A percentile compares a stretch with the other conserved stretches of the same genome.
Conservation (phyloP, 2,329 filamentous ascomycete species). For the Elsinoe fawcettii region DNA sequence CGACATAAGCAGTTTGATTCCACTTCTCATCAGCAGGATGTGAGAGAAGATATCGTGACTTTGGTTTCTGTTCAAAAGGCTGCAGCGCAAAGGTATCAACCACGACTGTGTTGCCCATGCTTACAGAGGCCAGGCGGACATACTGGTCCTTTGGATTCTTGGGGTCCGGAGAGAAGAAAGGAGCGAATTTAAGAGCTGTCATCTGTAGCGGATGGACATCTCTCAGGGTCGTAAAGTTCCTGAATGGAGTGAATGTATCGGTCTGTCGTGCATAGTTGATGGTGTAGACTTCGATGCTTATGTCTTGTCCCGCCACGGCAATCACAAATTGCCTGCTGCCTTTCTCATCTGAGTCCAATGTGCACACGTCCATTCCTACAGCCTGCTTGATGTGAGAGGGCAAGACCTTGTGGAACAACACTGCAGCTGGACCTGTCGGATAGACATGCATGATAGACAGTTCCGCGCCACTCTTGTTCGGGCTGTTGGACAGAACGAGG, state of each 20-base stretch:
- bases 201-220: constrained; percentile 53
- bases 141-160: constrained; percentile 38
- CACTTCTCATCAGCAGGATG: constrained; percentile 46
- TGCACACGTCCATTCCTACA: constrained; percentile 68
- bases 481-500: constrained; percentile 49
- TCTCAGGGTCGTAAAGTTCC: constrained; percentile 43
- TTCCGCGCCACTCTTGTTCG: constrained; percentile 48
- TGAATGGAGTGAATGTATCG: constrained; percentile 42
- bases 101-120: constrained; percentile 69
- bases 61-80: constrained; percentile 40
- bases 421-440: constrained; percentile 46
- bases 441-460: constrained; percentile 52
- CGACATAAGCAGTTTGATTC: constrained; percentile 47
- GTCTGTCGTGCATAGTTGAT: constrained; percentile 57
- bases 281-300: constrained; percentile 69
- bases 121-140: constrained; percentile 73
- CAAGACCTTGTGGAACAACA: constrained; percentile 50
- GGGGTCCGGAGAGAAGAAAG: constrained; percentile 36
- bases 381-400: constrained; percentile 64
- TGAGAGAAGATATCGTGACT: constrained; percentile 61
- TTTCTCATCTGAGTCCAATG: constrained; percentile 52
- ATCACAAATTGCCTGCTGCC: constrained; percentile 69
- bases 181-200: constrained; percentile 45
- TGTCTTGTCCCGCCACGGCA: constrained; percentile 72
- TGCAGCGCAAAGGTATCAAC: constrained; percentile 70